Evolutionary conservation across 2,329 filamentous ascomycete species (phyloP), one percentile per base, ranked within the genome.

Genomic region (Didymella pomorum): DNA sequence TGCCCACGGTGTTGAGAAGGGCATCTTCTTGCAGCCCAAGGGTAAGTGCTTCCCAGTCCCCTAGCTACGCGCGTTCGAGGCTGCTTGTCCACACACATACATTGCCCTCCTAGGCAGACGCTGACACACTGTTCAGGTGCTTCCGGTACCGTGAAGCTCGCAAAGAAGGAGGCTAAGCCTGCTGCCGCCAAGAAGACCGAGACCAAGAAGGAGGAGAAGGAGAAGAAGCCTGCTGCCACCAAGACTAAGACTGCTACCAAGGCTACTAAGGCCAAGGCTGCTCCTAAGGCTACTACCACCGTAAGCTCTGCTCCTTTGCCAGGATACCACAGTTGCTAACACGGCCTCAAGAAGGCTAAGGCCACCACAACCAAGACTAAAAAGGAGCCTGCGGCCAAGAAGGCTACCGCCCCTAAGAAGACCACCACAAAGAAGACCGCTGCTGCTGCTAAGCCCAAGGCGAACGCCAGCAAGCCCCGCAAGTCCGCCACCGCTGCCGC

Each of bases 81-180:
- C 25, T 51, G 41, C 52, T 45, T 45, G 46, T 58, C 23, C 2
- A 8, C 4, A 14, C 21, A 31, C 8, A 33, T 7, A 14, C 16
- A 28, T 44, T 23, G 41, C 14, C 10, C 12, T 58, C 25, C 2
- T n/a, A n/a, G 35, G 47, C 41, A 26, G 23, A 49, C 42, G 49
- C 65, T 72, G 58, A 78, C 77, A 53, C 72, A 58, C 56, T 37
- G 28, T 50, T 50, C 59, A 93, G 90, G 90, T 72, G 85, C 92
- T 60, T 97, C 93, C 64, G 93, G 93, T 61, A 90, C 92, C 68
- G 92, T 95, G 80, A 97, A 97, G 89, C 89, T 97, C 60, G 90
- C 89, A 60, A 94, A 94, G 88, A 93, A 92, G 83, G 84, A 86
- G 55, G 69, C 70, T 11, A 76, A 76, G 70, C 68, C 75, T 39